A percentile compares a stretch with the other conserved stretches of the same genome.
Conservation (phyloP, 768 basidiomycete species). For the Pilatotrama ljubarskyi region DNA sequence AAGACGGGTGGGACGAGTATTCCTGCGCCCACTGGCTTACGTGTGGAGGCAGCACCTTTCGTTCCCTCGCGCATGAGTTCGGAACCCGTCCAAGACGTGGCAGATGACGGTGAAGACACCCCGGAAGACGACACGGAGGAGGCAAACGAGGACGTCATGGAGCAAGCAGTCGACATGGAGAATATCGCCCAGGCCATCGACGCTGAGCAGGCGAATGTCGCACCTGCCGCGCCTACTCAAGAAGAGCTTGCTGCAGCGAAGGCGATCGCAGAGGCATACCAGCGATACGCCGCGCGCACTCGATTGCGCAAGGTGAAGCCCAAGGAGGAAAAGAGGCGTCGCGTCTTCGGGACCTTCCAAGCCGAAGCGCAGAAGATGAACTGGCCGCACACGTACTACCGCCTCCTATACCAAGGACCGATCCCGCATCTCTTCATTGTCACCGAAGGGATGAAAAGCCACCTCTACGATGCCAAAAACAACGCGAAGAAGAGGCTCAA, state of each 20-base stretch:
- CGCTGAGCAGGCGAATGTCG: not conserved
- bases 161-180: slow-evolving; percentile 3
- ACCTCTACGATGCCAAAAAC: slow-evolving; percentile 32
- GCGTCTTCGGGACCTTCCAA: slow-evolving; percentile 1
- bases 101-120: slow-evolving; percentile 9
- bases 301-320: not conserved
- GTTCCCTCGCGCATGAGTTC: slow-evolving; percentile 13
- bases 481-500: slow-evolving; percentile 33
- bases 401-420: slow-evolving; percentile 36
- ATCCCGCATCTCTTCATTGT: slow-evolving; percentile 44
- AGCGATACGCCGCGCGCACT: not conserved
- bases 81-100: not conserved
- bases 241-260: slow-evolving; percentile 13
- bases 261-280: slow-evolving; percentile 6
- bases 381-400: slow-evolving; percentile 37
- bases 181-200: slow-evolving; percentile 5
- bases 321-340: not conserved
- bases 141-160: slow-evolving; percentile 7
- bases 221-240: not conserved
- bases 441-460: slow-evolving; percentile 36
- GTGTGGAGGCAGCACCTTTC: slow-evolving; percentile 23
- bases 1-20: slow-evolving; percentile 14
- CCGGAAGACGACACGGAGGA: slow-evolving; percentile 20
- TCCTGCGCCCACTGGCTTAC: slow-evolving; percentile 16
- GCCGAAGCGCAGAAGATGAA: slow-evolving; percentile 16